Conservation (phyloP, 2,329 filamentous ascomycete genomes). For the Alternaria sp. region DNA sequence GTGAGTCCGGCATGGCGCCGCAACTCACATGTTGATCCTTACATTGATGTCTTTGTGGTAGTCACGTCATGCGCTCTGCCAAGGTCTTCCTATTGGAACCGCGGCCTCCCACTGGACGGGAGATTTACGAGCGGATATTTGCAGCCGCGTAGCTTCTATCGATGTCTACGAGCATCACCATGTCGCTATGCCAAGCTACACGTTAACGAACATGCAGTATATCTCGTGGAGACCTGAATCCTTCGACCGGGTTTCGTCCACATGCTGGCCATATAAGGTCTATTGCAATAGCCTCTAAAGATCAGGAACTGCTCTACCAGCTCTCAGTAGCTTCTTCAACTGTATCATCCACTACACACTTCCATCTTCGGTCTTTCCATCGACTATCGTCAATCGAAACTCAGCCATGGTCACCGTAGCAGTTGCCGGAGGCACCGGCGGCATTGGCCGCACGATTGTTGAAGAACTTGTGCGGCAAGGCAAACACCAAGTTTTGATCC, state of each 20-base stretch:
- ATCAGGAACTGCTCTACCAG: background rate
- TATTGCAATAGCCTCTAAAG: background rate
- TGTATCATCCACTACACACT: background rate
- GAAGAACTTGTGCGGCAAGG: conserved; percentile 17
- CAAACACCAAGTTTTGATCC: conserved; percentile 21
- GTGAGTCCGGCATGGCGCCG: background rate
- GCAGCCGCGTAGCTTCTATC: background rate
- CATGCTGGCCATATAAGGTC: background rate
- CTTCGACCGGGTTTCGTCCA: background rate
- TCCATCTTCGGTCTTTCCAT: background rate
- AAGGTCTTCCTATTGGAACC: background rate
- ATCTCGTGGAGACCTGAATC: background rate
- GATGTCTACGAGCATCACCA: background rate
- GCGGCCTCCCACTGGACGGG: background rate
- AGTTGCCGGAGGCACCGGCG: conserved; percentile 32
- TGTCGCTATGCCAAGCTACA: background rate
- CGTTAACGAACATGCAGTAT: background rate
- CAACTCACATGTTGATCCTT: background rate
- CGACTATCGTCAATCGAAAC: background rate
- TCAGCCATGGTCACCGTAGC: conserved; percentile 19
- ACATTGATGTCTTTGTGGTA: background rate
- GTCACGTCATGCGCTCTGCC: background rate
- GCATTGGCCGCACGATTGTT: conserved; percentile 25
- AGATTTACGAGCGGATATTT: background rate
- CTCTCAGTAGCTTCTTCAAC: background rate